These are phyloP conservation scores for Hanseniaspora gamundiae DNA, from an alignment of 1,139 yeast genomes.

Conservation along the genomic window DNA sequence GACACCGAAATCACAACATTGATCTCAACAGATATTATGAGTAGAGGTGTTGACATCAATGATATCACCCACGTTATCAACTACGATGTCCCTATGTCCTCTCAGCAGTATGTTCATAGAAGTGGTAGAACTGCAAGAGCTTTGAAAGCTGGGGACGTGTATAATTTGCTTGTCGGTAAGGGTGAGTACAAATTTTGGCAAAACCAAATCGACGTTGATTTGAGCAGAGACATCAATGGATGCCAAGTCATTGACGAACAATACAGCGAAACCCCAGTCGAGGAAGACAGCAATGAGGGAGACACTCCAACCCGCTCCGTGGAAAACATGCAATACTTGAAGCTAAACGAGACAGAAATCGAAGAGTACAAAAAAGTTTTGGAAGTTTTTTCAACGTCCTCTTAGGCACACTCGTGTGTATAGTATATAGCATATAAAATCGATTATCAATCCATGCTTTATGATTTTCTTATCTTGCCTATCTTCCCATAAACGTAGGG, in stretches of 20 bases:
- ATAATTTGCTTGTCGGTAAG: constrained; percentile 56
- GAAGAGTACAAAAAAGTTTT: constrained; percentile 34
- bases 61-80: constrained; percentile 68
- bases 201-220: constrained; percentile 34
- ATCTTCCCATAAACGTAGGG: no score
- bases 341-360: constrained; percentile 21
- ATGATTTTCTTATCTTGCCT: no score
- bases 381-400: background rate
- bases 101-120: constrained; percentile 88
- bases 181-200: constrained; percentile 63
- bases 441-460: no score
- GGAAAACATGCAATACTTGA: constrained; percentile 14
- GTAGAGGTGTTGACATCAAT: constrained; percentile 83
- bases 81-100: constrained; percentile 80
- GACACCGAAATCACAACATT: constrained; percentile 34
- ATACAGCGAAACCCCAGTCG: constrained; percentile 4
- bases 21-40: constrained; percentile 84
- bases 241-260: constrained; percentile 10
- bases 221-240: constrained; percentile 23
- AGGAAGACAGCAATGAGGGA: constrained; percentile 8
- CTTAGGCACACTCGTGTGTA: no score
- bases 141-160: constrained; percentile 60
- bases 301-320: no score
- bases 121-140: constrained; percentile 98
- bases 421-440: no score